A percentile compares a stretch with the other conserved stretches of the same genome.
Conservation (phyloP, 2,329 filamentous ascomycete species). For the Botrytis squamosa region DNA sequence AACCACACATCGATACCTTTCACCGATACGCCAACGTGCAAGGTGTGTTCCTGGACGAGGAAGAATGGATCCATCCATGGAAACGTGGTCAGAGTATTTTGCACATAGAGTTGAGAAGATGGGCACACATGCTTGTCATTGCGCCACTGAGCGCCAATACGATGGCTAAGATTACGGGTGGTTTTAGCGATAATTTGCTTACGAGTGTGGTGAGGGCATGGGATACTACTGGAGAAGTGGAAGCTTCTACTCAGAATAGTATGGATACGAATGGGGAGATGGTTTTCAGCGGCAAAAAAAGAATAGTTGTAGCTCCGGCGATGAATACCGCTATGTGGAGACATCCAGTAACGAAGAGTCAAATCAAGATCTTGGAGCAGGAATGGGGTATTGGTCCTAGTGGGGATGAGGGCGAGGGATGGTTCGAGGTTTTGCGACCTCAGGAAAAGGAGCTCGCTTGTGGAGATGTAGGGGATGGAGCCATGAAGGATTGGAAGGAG, state of each 20-base stretch:
- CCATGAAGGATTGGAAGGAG: conserved; percentile 77
- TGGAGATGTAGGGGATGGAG: conserved; percentile 78
- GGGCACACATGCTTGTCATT: conserved; percentile 78
- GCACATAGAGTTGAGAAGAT: conserved; percentile 83
- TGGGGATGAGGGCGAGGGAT: conserved; percentile 62
- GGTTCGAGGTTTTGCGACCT: conserved; percentile 72
- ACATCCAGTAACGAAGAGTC: conserved; percentile 75
- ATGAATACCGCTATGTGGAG: conserved; percentile 94
- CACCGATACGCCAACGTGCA: conserved; percentile 68
- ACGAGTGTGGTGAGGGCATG: conserved; percentile 77
- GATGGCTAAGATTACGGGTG: conserved; percentile 78
- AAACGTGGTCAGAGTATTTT: conserved; percentile 74
- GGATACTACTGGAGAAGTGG: conserved; percentile 57
- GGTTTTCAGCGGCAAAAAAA: conserved; percentile 50
- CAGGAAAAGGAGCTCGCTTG: conserved; percentile 78
- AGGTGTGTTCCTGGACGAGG: conserved; percentile 76
- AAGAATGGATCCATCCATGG: conserved; percentile 83
- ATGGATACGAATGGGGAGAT: conserved; percentile 20
- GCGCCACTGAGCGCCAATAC: conserved; percentile 82
- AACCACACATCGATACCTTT: conserved; percentile 65
- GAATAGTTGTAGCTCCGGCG: conserved; percentile 72
- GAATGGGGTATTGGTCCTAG: conserved; percentile 66
- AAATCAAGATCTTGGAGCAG: conserved; percentile 66
- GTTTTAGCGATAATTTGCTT: conserved; percentile 75
- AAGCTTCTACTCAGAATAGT: conserved; percentile 14